Evolutionary conservation across 2,329 filamentous ascomycete species (phyloP).

Genomic region (Penicillium thymicola): DNA sequence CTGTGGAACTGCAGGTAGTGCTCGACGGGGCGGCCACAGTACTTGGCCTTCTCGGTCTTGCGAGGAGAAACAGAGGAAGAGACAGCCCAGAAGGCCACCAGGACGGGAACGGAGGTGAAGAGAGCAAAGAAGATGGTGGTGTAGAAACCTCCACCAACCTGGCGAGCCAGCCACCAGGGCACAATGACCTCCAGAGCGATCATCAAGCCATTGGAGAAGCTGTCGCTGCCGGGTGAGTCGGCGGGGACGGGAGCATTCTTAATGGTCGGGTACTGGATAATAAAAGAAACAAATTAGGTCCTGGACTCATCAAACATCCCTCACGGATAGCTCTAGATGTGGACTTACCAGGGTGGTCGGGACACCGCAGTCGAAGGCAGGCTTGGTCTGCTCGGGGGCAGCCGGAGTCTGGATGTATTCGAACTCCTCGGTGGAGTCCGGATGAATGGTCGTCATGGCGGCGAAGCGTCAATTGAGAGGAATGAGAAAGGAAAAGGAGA

Average conservation of each 20-base stretch:
- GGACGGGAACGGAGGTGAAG: conserved; percentile 73
- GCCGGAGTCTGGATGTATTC: conserved; percentile 59
- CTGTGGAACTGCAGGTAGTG: conserved; percentile 64
- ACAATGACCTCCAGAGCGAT: conserved; percentile 66
- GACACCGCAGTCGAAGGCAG: conserved; percentile 58
- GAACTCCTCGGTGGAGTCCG: conserved; percentile 48
- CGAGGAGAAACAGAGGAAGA: conserved; percentile 79
- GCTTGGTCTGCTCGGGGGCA: conserved; percentile 51
- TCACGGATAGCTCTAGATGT: conserved; percentile 9
- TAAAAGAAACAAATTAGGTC: conserved; percentile 3
- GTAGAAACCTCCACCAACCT: conserved; percentile 78
- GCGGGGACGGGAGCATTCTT: conserved; percentile 92
- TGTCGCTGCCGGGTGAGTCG: conserved; percentile 77
- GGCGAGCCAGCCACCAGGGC: conserved; percentile 78
- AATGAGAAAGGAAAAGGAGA: conserved; percentile 21
- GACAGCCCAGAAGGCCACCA: conserved; percentile 77
- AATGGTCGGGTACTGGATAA: conserved; percentile 72
- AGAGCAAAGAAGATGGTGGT: conserved; percentile 83
- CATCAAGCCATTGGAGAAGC: conserved; percentile 80
- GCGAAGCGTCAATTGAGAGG: conserved; percentile 28
- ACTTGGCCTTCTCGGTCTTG: conserved; percentile 86
- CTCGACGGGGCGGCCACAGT: conserved; percentile 82
- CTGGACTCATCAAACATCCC: background rate
- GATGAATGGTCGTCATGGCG: conserved; percentile 41
- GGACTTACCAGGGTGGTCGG: conserved; percentile 57